These are phyloP conservation scores for Coniosporium apollinis DNA, from an alignment of 495 filamentous ascomycete genomes.

Conservation along the genomic window DNA sequence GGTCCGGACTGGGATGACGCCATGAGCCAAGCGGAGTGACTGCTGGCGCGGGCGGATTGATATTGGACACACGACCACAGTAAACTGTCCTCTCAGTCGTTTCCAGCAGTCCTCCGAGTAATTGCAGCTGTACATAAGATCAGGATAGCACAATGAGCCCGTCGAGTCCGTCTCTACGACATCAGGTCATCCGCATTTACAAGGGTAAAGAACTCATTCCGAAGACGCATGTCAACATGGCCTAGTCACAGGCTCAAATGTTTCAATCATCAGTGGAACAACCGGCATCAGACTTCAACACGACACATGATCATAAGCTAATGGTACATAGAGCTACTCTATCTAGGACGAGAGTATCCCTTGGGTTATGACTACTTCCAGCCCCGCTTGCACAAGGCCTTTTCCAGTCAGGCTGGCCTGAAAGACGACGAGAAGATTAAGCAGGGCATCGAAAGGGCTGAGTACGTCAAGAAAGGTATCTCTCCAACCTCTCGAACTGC, in stretches of 20 bases:
- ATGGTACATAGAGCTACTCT: conserved; percentile 49
- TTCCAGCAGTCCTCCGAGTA: no score
- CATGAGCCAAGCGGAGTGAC: no score
- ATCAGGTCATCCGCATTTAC: conserved; percentile 76
- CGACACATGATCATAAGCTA: conserved; percentile 1
- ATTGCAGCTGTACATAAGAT: no score
- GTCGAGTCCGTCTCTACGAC: conserved; percentile 34
- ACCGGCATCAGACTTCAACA: no score
- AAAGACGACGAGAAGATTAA: conserved; percentile 57
- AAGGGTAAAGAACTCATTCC: conserved; percentile 46
- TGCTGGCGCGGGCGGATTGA: no score
- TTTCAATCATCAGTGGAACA: no score
- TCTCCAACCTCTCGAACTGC: background rate
- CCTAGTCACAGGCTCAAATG: no score
- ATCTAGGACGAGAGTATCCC: conserved; percentile 75
- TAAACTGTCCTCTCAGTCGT: no score
- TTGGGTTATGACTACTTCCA: conserved; percentile 74
- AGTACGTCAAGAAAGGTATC: conserved; percentile 82
- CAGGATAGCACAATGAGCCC: conserved; percentile 28
- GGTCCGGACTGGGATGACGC: no score
- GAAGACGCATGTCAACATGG: no score
- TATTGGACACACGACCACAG: no score
- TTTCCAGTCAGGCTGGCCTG: conserved; percentile 52
- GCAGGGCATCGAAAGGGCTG: conserved; percentile 55
- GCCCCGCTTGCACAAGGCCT: conserved; percentile 66